phyloP scores from a whole-genome alignment of 2,329 filamentous ascomycete genomes.

The Hypoxylon sp. region DNA sequence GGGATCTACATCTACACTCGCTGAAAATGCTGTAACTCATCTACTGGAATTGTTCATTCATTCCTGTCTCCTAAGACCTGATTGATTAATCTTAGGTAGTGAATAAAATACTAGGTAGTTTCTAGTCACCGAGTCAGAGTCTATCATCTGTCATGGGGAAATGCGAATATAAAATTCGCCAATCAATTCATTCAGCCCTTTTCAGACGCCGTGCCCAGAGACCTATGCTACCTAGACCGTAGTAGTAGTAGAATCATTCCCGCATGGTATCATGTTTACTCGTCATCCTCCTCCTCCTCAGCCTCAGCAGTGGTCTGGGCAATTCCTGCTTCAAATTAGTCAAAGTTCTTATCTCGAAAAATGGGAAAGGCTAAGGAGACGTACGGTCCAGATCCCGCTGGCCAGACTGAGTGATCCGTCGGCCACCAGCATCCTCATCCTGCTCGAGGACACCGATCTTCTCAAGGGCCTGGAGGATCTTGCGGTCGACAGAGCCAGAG shows the following conservation, averaged over 20 bases:
- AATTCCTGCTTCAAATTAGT: constrained; percentile 66
- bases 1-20: background rate
- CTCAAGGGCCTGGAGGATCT: constrained; percentile 96
- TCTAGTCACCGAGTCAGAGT: constrained; percentile 13
- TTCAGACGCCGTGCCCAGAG: constrained; percentile 53
- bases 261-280: constrained; percentile 65
- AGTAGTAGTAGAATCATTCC: constrained; percentile 46
- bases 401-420: constrained; percentile 96
- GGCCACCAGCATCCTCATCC: constrained; percentile 98
- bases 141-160: constrained; percentile 27
- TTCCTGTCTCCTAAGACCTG: background rate
- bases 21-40: background rate
- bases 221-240: constrained; percentile 54
- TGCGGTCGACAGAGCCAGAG: constrained; percentile 95
- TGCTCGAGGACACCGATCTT: constrained; percentile 99
- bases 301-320: constrained; percentile 84
- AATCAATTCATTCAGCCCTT: constrained; percentile 50
- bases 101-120: background rate
- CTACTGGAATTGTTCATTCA: background rate
- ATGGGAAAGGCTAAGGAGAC: constrained; percentile 45
- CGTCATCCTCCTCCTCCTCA: constrained; percentile 77
- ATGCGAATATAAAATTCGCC: constrained; percentile 41
- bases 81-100: background rate
- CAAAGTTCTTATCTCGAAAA: constrained; percentile 7
- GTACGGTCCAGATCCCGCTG: constrained; percentile 97